Evolutionary conservation across 2,329 filamentous ascomycete species (phyloP), one percentile per base, ranked within the genome.

Genomic region (Paraphaeosphaeria minitans): DNA sequence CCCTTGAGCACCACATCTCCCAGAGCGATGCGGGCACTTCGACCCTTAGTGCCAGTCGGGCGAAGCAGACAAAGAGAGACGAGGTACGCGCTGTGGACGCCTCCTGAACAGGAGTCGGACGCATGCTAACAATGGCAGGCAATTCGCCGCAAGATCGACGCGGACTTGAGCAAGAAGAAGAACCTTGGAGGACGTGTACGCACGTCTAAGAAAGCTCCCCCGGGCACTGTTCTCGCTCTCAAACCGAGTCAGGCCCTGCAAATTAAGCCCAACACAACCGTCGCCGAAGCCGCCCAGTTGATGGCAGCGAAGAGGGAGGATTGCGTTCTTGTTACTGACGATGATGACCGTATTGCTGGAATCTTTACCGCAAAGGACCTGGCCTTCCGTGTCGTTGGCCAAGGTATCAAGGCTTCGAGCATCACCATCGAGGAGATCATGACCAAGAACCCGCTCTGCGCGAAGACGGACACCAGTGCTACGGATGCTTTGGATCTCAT

Each of bases 351-450:
- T 48, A 99, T 99, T 79, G 92, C 95, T 46, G 95, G 95, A 80
- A 99, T 99, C 77, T 99, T 99, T 78, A 99, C 95, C 0, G 95
- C 95, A 66, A 99, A 99, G 83, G 95, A 99, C 82, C 84, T 99
- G 75, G 95, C 95, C 19, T 99, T 98, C 83, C 89, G 95, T 58
- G 95, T 99, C 12, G 94, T 99, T 27, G 95, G 94, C 56, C 87
- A 89, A 56, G 95, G 95, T 29, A 85, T 93, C 72, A 96, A 97
- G 81, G 91, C 95, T 33, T 89, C 87, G 76, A 92, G 89, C 75
- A 87, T 98, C 69, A 96, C 92, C 22, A 97, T 99, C 75, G 91
- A 93, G 66, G 93, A 98, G 75, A 99, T 99, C 78, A 99, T 99
- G 95, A 99, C 95, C 75, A 97, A 98, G 84, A 99, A 99, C 81